Evolutionary conservation across 2,329 filamentous ascomycete species (phyloP).

Genomic region (Aspergillus ruber): DNA sequence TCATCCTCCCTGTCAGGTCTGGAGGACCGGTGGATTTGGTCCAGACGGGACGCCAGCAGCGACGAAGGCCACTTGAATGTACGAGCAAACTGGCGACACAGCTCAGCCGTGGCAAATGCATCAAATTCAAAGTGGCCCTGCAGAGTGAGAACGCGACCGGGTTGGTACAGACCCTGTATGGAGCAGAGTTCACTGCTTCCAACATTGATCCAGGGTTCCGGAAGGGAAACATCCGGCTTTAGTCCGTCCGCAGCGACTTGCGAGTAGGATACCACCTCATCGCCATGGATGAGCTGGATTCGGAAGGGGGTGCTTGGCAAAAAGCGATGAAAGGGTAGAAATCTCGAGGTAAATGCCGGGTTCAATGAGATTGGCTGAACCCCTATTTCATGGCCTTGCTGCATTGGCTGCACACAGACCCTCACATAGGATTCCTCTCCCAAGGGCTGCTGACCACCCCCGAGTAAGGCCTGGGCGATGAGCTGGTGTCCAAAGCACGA

Average conservation of each 20-base stretch:
- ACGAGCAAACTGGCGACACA: slow-evolving; percentile 14
- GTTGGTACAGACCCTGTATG: slow-evolving; percentile 18
- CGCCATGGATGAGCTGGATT: neutral
- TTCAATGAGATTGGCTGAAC: neutral
- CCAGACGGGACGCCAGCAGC: neutral
- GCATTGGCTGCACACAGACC: neutral
- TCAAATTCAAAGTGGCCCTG: slow-evolving; percentile 24
- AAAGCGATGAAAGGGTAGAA: neutral
- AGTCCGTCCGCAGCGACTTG: neutral
- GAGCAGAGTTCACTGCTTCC: slow-evolving; percentile 14
- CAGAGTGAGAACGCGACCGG: slow-evolving; percentile 15
- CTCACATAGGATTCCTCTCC: neutral
- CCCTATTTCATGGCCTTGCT: neutral
- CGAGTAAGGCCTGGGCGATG: slow-evolving; percentile 22
- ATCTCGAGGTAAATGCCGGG: neutral
- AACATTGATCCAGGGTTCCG: slow-evolving; percentile 14
- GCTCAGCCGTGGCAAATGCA: slow-evolving; percentile 14
- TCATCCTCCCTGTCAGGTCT: too few relatives aligned
- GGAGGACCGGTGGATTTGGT: too few relatives aligned
- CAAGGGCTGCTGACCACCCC: neutral
- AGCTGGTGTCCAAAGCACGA: slow-evolving; percentile 30
- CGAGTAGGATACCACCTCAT: neutral
- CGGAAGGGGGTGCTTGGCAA: neutral
- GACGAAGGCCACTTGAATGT: neutral
- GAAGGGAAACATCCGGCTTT: neutral